Conservation (phyloP, 2,329 filamentous ascomycete genomes). For the Aspergillus costaricaensis region DNA sequence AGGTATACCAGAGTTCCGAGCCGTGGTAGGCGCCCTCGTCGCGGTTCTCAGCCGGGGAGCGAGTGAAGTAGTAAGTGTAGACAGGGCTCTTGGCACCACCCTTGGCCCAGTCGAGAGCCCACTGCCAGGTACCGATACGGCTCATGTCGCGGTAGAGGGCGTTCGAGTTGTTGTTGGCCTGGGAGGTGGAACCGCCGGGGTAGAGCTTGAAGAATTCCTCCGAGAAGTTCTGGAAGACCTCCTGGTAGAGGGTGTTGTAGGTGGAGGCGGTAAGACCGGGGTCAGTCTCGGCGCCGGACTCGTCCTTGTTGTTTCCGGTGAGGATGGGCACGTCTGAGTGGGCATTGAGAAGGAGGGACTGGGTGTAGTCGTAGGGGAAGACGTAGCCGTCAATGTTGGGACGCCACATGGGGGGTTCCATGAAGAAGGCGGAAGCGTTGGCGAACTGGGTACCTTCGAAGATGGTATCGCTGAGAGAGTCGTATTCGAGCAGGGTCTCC, state of each 20-base stretch:
- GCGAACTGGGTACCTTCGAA: constrained; percentile 27
- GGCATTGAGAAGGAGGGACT: constrained; percentile 17
- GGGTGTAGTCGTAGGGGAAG: constrained; percentile 26
- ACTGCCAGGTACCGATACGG: constrained; percentile 29
- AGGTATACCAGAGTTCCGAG: constrained; percentile 34
- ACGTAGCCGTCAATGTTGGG: constrained; percentile 34
- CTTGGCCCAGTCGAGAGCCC: constrained; percentile 27
- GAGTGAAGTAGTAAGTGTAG: constrained; percentile 35
- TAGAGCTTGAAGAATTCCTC: constrained; percentile 27
- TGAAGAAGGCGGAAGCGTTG: constrained; percentile 18
- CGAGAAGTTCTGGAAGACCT: constrained; percentile 23
- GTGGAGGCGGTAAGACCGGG: constrained; percentile 8
- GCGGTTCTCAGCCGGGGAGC: constrained; percentile 28
- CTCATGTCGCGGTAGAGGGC: constrained; percentile 28
- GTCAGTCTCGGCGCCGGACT: constrained; percentile 21
- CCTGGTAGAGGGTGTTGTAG: constrained; percentile 21
- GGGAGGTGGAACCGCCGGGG: constrained; percentile 24
- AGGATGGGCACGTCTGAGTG: constrained; percentile 32
- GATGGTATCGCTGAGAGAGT: constrained; percentile 22
- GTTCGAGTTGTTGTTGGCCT: constrained; percentile 25
- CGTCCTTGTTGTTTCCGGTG: constrained; percentile 34
- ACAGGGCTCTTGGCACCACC: constrained; percentile 27
- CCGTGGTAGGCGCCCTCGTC: constrained; percentile 31
- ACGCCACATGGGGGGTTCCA: constrained; percentile 29
- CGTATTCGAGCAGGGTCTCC: constrained; percentile 34